These are phyloP conservation scores for Aspergillus cavernicola DNA, from an alignment of 495 filamentous ascomycete species.

Conservation along the genomic window DNA sequence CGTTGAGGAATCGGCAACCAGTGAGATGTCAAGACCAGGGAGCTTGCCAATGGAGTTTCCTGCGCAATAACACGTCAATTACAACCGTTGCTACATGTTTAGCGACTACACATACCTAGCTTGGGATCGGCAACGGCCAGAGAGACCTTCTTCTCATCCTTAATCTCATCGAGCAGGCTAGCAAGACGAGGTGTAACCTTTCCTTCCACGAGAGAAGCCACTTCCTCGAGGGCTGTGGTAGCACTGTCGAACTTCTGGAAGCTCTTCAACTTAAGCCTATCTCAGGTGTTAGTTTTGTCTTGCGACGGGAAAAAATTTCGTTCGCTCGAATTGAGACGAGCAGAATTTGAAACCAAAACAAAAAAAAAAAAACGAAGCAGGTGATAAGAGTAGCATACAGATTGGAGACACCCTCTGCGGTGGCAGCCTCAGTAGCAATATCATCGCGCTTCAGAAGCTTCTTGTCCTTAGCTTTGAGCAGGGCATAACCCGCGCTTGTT, in stretches of 20 bases:
- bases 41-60: conserved; percentile 89
- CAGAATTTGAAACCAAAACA: background rate
- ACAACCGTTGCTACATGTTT: background rate
- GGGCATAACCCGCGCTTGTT: conserved; percentile 93
- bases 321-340: background rate
- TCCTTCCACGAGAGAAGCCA: conserved; percentile 79
- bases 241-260: conserved; percentile 97
- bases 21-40: conserved; percentile 75
- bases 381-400: conserved; percentile 58
- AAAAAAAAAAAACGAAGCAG: background rate
- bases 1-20: conserved; percentile 82
- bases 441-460: conserved; percentile 88
- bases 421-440: conserved; percentile 65
- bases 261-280: conserved; percentile 88
- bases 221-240: conserved; percentile 79
- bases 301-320: conserved; percentile 15
- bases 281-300: conserved; percentile 29
- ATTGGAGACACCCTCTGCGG: conserved; percentile 79
- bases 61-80: conserved; percentile 22
- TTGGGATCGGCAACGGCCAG: conserved; percentile 94
- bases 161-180: conserved; percentile 78
- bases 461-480: conserved; percentile 97
- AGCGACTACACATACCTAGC: conserved; percentile 57
- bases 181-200: conserved; percentile 93
- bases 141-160: conserved; percentile 96